phyloP scores from a whole-genome alignment of 2,329 filamentous ascomycete species.

The Emericellopsis atlantica region DNA sequence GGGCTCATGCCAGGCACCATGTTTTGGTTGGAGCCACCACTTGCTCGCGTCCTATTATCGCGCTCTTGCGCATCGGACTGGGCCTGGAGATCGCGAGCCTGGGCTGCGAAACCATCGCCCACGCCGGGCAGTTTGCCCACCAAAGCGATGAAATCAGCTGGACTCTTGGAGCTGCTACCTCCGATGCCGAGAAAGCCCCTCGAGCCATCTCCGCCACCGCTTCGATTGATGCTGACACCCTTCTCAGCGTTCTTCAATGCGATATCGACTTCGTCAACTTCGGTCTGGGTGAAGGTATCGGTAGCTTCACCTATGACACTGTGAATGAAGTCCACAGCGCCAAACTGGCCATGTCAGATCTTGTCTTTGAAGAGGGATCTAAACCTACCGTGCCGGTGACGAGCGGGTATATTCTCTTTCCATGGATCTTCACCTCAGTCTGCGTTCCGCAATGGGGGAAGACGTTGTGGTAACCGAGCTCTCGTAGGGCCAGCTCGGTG shows the following conservation, averaged over 20 bases:
- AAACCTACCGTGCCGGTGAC: constrained; percentile 42
- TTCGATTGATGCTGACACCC: constrained; percentile 24
- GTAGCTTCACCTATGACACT: constrained; percentile 66
- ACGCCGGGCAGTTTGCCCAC: constrained; percentile 63
- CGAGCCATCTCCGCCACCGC: constrained; percentile 19
- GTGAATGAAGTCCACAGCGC: constrained; percentile 74
- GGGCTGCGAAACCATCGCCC: constrained; percentile 51
- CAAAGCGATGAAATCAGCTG: constrained; percentile 53
- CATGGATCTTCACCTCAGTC: constrained; percentile 50
- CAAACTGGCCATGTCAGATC: constrained; percentile 35
- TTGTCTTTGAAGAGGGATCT: no score
- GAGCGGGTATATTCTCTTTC: constrained; percentile 58
- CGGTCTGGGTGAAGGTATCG: constrained; percentile 75
- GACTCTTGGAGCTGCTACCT: constrained; percentile 9
- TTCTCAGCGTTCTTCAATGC: constrained; percentile 58
- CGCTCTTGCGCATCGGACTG: constrained; percentile 51
- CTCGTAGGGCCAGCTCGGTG: constrained; percentile 62
- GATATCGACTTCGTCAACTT: constrained; percentile 69
- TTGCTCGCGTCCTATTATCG: constrained; percentile 29
- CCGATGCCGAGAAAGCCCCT: constrained; percentile 29
- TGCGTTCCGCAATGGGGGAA: constrained; percentile 61
- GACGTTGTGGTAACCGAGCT: constrained; percentile 69
- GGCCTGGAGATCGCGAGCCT: constrained; percentile 51
- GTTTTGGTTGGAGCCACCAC: constrained; percentile 32
- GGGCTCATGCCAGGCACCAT: constrained; percentile 63